These are phyloP conservation scores for Coemansia sp. DNA, from an alignment of 192 early-diverging fungal genomes.

Conservation along the genomic window DNA sequence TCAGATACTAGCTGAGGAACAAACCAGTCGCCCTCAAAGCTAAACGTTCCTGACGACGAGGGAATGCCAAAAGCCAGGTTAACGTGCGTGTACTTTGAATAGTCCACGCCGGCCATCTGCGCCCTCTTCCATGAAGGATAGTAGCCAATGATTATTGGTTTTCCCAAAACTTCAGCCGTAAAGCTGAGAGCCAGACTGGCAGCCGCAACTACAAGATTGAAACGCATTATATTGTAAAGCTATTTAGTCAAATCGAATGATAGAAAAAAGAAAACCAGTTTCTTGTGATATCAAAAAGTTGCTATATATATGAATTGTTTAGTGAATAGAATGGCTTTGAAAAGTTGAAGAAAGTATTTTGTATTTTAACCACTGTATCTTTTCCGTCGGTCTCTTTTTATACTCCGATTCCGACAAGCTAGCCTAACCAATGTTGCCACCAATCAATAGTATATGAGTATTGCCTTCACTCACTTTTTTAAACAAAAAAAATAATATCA, in stretches of 20 bases:
- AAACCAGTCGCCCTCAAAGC: slow-evolving; percentile 34
- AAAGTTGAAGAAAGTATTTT: too few species aligned
- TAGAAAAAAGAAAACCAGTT: background rate
- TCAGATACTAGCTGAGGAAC: slow-evolving; percentile 42
- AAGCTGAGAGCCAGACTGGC: slow-evolving; percentile 32
- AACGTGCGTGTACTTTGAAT: slow-evolving; percentile 64
- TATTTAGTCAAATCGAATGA: background rate
- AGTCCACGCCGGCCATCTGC: slow-evolving; percentile 25
- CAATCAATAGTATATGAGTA: background rate
- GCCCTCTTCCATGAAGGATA: slow-evolving; percentile 43
- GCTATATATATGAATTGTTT: too few species aligned
- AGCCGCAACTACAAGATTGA: slow-evolving; percentile 21
- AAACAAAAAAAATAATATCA: background rate
- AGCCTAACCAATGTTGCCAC: background rate
- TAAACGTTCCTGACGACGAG: slow-evolving; percentile 31
- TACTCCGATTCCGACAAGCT: background rate
- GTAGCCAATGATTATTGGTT: slow-evolving; percentile 37
- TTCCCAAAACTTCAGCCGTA: slow-evolving; percentile 5
- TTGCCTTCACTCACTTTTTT: background rate
- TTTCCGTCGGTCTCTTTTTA: background rate
- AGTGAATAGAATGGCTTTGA: too few species aligned
- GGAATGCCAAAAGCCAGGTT: slow-evolving; percentile 66
- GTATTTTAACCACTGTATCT: background rate
- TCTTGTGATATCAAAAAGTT: background rate
- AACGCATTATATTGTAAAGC: slow-evolving; percentile 15